Evolutionary conservation across 164 flowering plant species (phyloP), one percentile per base, ranked within the genome.

Genomic region (Tetracentron sinense): DNA sequence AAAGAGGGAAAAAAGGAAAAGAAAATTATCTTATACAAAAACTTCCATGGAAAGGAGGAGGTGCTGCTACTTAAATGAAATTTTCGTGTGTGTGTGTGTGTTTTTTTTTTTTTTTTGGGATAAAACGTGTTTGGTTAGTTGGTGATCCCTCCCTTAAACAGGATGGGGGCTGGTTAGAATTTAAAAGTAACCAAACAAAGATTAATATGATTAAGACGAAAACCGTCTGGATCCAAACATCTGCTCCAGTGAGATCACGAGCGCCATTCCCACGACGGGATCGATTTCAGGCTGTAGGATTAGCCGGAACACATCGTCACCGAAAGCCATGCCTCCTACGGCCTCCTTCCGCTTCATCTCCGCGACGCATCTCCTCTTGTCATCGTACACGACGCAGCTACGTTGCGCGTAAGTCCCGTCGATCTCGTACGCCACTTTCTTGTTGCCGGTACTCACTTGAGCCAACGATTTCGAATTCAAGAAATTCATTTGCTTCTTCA

Each of bases 231-330:
- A 76, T 12, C 82, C 75, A 38, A 82, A 91, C 96, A 88, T 91
- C 69, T 89, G 92, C 27, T 91, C 96, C 1, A 91, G 83, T 4
- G 84, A 66, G 60, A 91, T 81, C 42, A 89, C 93, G 0, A 89
- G 62, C 2, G 92, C 80, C 97, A 91, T 91, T 47, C 87, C 93
- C 0, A 77, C 58, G 10, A 81, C 31, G 0, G 78, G 4, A 28
- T 88, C 92, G 8, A 87, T 61, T 16, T 76, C 81, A 4, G 90
- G 77, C 47, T 81, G 78, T 0, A 89, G 84, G 11, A 85, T 27
- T 3, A 91, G 78, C 1, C 79, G 81, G 65, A 91, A 89, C 0
- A 91, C 88, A 61, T 91, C 97, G 7, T 6, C 61, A 2, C 97
- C 96, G 27, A 84, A 77, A 19, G 67, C 63, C 6, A 78, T 81